A percentile compares a stretch with the other conserved stretches of the same genome.
These are phyloP conservation scores for Penicillium digitatum DNA, from an alignment of 2,329 filamentous ascomycete species.

Conservation along the genomic window DNA sequence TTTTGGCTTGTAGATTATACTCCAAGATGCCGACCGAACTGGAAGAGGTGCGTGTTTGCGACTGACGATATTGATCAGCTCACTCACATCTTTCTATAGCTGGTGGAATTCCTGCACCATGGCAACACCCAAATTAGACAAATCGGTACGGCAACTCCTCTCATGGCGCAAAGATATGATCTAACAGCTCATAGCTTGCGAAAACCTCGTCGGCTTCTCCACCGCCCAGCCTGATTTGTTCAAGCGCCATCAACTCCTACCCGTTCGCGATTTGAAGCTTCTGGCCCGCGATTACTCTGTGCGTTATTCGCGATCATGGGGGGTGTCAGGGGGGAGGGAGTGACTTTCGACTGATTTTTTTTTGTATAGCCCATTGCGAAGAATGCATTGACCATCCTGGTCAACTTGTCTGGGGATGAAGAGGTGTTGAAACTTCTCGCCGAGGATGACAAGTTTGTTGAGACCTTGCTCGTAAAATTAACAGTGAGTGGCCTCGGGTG, in stretches of 20 bases:
- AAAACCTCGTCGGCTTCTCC: slow-evolving; percentile 80
- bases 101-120: slow-evolving; percentile 84
- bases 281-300: slow-evolving; percentile 79
- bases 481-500: slow-evolving; percentile 61
- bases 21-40: slow-evolving; percentile 67
- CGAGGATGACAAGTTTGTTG: slow-evolving; percentile 75
- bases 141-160: slow-evolving; percentile 53
- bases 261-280: slow-evolving; percentile 82
- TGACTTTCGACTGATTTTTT: slow-evolving; percentile 6
- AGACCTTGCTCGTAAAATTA: slow-evolving; percentile 67
- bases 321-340: neutral
- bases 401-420: slow-evolving; percentile 80
- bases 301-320: slow-evolving; percentile 33
- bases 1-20: neutral
- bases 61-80: neutral
- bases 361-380: slow-evolving; percentile 72
- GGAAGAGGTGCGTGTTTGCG: slow-evolving; percentile 59
- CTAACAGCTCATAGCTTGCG: slow-evolving; percentile 57
- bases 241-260: slow-evolving; percentile 72
- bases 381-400: slow-evolving; percentile 71
- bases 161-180: slow-evolving; percentile 7
- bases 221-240: slow-evolving; percentile 75
- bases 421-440: slow-evolving; percentile 70
- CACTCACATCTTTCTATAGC: slow-evolving; percentile 3
- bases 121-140: slow-evolving; percentile 87